Evolutionary conservation across 2,329 filamentous ascomycete genomes (phyloP).

Genomic region (Nemania sp.): DNA sequence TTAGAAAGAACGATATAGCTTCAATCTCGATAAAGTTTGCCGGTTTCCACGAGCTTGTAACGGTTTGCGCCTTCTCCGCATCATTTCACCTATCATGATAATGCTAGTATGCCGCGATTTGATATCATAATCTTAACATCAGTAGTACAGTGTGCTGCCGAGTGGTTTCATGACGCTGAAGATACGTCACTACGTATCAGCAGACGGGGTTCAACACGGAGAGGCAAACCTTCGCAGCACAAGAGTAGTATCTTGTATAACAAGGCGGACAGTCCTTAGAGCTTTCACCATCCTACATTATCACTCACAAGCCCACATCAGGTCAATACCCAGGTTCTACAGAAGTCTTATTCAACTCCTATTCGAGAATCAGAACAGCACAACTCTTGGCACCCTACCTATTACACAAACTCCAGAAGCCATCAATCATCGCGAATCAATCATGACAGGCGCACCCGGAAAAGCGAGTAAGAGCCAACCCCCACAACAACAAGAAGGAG

Average conservation of each 20-base stretch:
- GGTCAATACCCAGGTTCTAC: neutral
- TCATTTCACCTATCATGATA: neutral
- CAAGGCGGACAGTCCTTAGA: slow-evolving; percentile 2
- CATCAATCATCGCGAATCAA: slow-evolving; percentile 1
- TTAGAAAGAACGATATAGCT: neutral
- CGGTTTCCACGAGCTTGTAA: neutral
- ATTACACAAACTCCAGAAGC: neutral
- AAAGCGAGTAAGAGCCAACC: slow-evolving; percentile 20
- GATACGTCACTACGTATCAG: slow-evolving; percentile 14
- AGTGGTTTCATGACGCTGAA: slow-evolving; percentile 14
- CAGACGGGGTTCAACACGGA: neutral
- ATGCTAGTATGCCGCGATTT: slow-evolving; percentile 7
- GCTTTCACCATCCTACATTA: neutral
- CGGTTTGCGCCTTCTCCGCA: neutral
- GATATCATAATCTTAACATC: slow-evolving; percentile 22
- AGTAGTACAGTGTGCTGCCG: neutral
- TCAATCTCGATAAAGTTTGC: slow-evolving; percentile 17
- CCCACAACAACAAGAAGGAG: slow-evolving; percentile 21
- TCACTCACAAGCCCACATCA: neutral
- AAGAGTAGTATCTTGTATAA: slow-evolving; percentile 11
- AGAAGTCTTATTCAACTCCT: neutral
- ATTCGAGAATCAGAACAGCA: neutral
- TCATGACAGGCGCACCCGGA: slow-evolving; percentile 12
- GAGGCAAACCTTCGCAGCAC: slow-evolving; percentile 10
- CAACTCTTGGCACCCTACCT: neutral